A percentile compares a stretch with the other conserved stretches of the same genome.
phyloP scores from a whole-genome alignment of 768 basidiomycete species.

The Heimioporus sp. region DNA sequence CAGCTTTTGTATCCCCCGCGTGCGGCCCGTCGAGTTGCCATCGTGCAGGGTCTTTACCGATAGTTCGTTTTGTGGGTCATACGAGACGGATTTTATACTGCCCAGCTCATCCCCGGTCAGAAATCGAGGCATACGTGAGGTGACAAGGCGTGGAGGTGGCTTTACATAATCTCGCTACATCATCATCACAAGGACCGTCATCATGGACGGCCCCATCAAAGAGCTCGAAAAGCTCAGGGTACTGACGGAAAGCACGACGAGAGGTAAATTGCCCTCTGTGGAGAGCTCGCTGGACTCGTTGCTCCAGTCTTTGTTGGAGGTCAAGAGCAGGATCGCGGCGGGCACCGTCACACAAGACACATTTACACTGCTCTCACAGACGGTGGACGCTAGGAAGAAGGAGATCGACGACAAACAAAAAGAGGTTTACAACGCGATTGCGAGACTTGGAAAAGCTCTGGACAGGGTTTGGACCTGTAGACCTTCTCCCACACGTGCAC shows the following conservation, averaged over 20 bases:
- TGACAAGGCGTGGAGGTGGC: slow-evolving; percentile 12
- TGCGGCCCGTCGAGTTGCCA: slow-evolving; percentile 32
- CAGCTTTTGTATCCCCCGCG: slow-evolving; percentile 40
- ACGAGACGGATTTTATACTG: slow-evolving; percentile 61
- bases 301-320: slow-evolving; percentile 53
- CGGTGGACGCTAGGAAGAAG: slow-evolving; percentile 72
- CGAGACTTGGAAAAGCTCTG: slow-evolving; percentile 78
- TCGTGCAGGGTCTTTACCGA: slow-evolving; percentile 34
- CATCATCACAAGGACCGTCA: slow-evolving; percentile 11
- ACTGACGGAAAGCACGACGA: slow-evolving; percentile 44
- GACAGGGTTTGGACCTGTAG: slow-evolving; percentile 69
- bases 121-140: slow-evolving; percentile 60
- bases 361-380: slow-evolving; percentile 49
- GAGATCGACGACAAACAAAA: slow-evolving; percentile 88
- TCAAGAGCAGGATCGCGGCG: slow-evolving; percentile 50
- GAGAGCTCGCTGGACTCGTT: slow-evolving; percentile 63
- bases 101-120: slow-evolving; percentile 79
- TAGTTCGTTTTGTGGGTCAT: slow-evolving; percentile 35
- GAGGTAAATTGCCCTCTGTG: slow-evolving; percentile 55
- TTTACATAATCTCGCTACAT: neutral
- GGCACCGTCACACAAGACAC: slow-evolving; percentile 49
- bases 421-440: slow-evolving; percentile 76
- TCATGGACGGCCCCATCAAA: slow-evolving; percentile 74
- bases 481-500: neutral
- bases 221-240: slow-evolving; percentile 78